Evolutionary conservation across 148 eudicot species (phyloP), one percentile per base, ranked within the genome.

Genomic region (Vaccinium myrtillus): DNA sequence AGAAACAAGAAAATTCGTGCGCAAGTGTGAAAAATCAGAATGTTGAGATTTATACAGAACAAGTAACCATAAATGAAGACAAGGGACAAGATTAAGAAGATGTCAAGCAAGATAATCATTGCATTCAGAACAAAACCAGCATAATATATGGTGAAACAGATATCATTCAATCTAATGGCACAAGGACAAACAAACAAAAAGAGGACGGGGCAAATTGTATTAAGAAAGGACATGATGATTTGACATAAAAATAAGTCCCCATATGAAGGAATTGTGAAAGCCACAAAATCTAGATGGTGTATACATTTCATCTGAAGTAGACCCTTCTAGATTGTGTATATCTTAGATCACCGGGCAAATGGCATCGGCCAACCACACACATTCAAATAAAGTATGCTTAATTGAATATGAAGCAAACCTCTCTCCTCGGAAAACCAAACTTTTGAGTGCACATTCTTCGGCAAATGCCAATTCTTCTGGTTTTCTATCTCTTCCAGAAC

Each of bases 401-500:
- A 36, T 36, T 36, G 39, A 51, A 74, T 58, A 85, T 19, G 53
- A 82, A 23, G 10, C 90, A 50, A 88, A 97, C 99, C 99, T 97
- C 87, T 95, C 93, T 75, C 98, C 99, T 32, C 93, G 92, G 83
- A 95, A 97, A 85, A 85, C 89, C 82, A 85, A 90, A 86, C 96
- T 93, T 88, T 87, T 93, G 78, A 93, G 69, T 55, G 89, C 89
- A 88, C 94, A 95, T 82, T 97, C 98, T 83, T 94, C 96, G 79
- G 87, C 91, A 83, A 94, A 91, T 73, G 90, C 87, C 83, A 90
- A 87, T 87, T 95, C 98, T 88, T 95, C 99, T 61, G 87, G 92
- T 90, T 89, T 95, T 86, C 90, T 91, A 84, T 95, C 99, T 89
- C 99, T 95, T 85, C 98, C 96, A 81, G 99, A 95, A 84, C 94